Conservation (phyloP, 805 yeast species). For the Hanseniaspora lachancei region DNA sequence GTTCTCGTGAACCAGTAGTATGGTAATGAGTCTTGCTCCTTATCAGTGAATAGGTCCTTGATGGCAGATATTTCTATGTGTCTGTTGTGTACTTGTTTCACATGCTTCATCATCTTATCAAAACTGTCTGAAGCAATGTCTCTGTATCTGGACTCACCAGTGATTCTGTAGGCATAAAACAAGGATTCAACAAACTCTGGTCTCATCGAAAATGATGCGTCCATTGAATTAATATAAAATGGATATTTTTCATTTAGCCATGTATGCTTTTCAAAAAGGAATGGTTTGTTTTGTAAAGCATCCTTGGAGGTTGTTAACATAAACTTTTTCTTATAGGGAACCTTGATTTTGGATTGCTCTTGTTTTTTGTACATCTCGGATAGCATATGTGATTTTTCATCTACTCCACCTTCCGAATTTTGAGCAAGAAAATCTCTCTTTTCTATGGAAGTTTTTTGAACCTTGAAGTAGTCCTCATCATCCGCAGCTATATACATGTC, state of each 20-base stretch:
- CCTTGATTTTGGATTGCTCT: background rate
- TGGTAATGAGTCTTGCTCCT: conserved; percentile 30
- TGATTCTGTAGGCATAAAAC: conserved; percentile 44
- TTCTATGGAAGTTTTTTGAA: background rate
- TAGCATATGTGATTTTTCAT: background rate
- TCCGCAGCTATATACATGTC: background rate
- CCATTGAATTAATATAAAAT: conserved; percentile 25
- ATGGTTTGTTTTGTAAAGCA: background rate
- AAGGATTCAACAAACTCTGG: conserved; percentile 54
- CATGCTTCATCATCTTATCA: conserved; percentile 26
- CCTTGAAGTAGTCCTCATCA: background rate
- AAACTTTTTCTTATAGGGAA: background rate
- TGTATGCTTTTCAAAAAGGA: background rate
- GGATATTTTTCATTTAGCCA: conserved; percentile 26
- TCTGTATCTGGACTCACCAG: conserved; percentile 48
- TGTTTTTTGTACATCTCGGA: background rate
- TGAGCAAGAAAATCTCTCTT: conserved; percentile 8
- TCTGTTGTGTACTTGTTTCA: conserved; percentile 27
- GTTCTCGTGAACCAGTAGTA: conserved; percentile 50
- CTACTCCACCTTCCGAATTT: background rate
- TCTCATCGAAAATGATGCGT: conserved; percentile 34
- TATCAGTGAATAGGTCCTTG: conserved; percentile 19
- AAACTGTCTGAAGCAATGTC: conserved; percentile 41
- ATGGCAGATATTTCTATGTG: conserved; percentile 30
- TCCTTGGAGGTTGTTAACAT: conserved; percentile 1